Base-by-base conservation (phyloP, 208 protist species). In the Leishmania mexicana region DNA sequence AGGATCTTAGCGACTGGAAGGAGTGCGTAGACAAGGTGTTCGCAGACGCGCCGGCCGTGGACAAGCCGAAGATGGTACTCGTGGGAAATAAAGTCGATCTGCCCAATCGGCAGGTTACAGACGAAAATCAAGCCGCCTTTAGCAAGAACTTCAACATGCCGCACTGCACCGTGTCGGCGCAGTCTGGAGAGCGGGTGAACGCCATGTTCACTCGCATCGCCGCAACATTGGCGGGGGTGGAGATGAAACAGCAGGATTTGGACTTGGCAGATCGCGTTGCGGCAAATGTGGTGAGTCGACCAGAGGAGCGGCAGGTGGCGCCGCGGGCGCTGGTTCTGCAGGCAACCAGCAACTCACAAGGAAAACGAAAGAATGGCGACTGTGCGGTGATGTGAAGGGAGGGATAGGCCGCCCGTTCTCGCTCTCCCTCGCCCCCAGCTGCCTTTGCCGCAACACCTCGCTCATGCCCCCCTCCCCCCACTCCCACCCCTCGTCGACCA, bases 81-180 rank as follows among this genome's bases (percentile, higher is more conserved):
- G 88, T 98, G 45, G 98, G 94, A 38, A 99, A 98, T 82, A 99
- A 99, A 68, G 89, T 88, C 1, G 98, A 99, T 85, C 87, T 99
- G n/a, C 89, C 81, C 1, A 93, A 99, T 84, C 81, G 94, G 24
- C 87, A 93, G 49, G 94, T 99, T 7, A 90, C 94, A 67, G 51
- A 78, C 5, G 85, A 82, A 45, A 89, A 90, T 40, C 97, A 99
- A 82, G 71, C 78, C n/a, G 62, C 67, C 70, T 97, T 97, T 76
- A 89, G 90, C 17, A 80, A 81, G 54, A 75, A 91, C 28, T 90
- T 97, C 79, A 79, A 76, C 28, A 90, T 93, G 76, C 75, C 79
- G 40, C 87, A 90, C 74, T 97, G 92, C 79, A 80, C 93, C 58
- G 88, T 99, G 64, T 98, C 95, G 6, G 97, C 98, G 6, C 95